Conservation (phyloP, 371 early-diverging fungal species). For the Lichtheimia ornata region DNA sequence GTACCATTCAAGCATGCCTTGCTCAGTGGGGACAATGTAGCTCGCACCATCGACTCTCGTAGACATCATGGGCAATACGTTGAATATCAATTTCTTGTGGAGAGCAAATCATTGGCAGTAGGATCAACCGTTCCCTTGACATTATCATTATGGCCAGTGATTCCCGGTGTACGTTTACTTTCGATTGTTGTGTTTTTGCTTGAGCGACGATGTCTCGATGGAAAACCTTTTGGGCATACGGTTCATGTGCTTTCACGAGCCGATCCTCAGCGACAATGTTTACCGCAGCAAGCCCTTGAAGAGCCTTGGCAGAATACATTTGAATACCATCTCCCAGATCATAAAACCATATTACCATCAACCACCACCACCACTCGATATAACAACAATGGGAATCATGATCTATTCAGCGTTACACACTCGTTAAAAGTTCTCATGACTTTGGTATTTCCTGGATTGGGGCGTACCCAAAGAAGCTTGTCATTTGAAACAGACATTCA, state of each 20-base stretch:
- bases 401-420: not conserved
- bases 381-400: not conserved
- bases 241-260: slow-evolving; percentile 6
- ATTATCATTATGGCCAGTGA: not conserved
- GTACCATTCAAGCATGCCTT: slow-evolving; percentile 1
- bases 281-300: slow-evolving; percentile 2
- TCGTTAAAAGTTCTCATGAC: slow-evolving; percentile 7
- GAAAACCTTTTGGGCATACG: not conserved
- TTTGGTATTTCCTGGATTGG: slow-evolving; percentile 3
- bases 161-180: slow-evolving; percentile 4
- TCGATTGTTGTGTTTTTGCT: slow-evolving; percentile 4
- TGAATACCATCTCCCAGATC: slow-evolving; percentile 3
- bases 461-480: slow-evolving; percentile 1
- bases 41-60: slow-evolving; percentile 4
- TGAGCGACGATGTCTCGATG: not conserved
- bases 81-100: not conserved
- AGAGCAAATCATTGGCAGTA: not conserved
- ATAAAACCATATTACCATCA: not conserved
- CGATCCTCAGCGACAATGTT: not conserved
- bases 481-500: slow-evolving; percentile 7
- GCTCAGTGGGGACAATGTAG: slow-evolving; percentile 3
- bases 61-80: slow-evolving; percentile 6
- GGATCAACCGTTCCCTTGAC: slow-evolving; percentile 3
- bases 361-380: not conserved
- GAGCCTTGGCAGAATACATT: slow-evolving; percentile 4